A percentile compares a stretch with the other conserved stretches of the same genome.
Conservation (phyloP, 345 rosid species). For the Sapria himalayana region DNA sequence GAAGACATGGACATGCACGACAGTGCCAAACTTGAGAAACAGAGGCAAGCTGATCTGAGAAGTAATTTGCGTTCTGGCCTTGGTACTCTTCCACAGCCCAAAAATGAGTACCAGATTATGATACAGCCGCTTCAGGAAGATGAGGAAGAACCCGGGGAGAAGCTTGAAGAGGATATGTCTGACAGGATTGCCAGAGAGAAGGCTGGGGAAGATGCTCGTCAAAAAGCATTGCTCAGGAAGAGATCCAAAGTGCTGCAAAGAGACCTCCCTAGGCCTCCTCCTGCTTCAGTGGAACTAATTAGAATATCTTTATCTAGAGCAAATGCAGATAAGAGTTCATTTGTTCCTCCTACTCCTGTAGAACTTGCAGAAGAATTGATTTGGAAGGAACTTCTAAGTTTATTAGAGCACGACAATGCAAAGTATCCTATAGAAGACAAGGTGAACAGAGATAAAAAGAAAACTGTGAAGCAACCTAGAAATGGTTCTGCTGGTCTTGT, state of each 20-base stretch:
- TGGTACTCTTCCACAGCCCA: slow-evolving; percentile 77
- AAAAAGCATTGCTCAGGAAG: slow-evolving; percentile 68
- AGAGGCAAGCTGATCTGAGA: slow-evolving; percentile 59
- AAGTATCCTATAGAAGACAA: slow-evolving; percentile 94
- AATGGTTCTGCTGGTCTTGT: slow-evolving; percentile 28
- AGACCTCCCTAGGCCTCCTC: slow-evolving; percentile 89
- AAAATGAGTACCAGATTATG: slow-evolving; percentile 83
- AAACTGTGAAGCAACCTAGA: slow-evolving; percentile 42
- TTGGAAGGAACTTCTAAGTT: slow-evolving; percentile 47
- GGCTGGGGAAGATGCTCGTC: slow-evolving; percentile 89
- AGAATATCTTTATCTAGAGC: slow-evolving; percentile 57
- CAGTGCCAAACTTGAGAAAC: slow-evolving; percentile 53
- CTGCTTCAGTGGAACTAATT: slow-evolving; percentile 70
- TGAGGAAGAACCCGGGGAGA: slow-evolving; percentile 69
- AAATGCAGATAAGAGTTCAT: slow-evolving; percentile 79
- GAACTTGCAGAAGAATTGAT: slow-evolving; percentile 92
- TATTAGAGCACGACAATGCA: slow-evolving; percentile 87
- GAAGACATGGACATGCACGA: slow-evolving; percentile 77
- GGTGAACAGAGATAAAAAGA: slow-evolving; percentile 45
- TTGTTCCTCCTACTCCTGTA: slow-evolving; percentile 68
- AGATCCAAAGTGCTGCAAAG: slow-evolving; percentile 96
- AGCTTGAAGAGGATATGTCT: slow-evolving; percentile 98
- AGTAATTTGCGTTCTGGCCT: slow-evolving; percentile 61
- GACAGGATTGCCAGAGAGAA: slow-evolving; percentile 70
- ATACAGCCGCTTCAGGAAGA: slow-evolving; percentile 66